Conservation (phyloP, 306 rosid genomes). For the Dicorynia guianensis region DNA sequence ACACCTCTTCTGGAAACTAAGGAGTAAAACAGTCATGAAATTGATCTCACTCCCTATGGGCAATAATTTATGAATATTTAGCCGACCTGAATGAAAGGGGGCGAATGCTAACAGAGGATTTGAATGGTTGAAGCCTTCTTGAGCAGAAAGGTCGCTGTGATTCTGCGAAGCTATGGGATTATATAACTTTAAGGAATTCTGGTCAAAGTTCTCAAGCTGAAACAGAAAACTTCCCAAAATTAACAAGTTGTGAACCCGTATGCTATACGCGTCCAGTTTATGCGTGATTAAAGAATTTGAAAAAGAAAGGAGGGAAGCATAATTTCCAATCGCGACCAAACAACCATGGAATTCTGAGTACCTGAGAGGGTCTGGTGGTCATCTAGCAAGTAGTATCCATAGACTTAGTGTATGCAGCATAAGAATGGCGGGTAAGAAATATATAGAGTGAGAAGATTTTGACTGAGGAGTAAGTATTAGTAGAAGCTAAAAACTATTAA, state of each 20-base stretch:
- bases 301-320: slow-evolving; percentile 3
- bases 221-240: slow-evolving; percentile 36
- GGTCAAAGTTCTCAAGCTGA: slow-evolving; percentile 68
- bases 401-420: neutral
- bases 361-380: slow-evolving; percentile 41
- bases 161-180: slow-evolving; percentile 52
- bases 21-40: slow-evolving; percentile 27
- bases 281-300: slow-evolving; percentile 6
- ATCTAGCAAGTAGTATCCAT: slow-evolving; percentile 25
- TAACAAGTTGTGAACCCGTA: slow-evolving; percentile 45
- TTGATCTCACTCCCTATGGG: neutral
- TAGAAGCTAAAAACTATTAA: slow-evolving; percentile 35
- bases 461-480: slow-evolving; percentile 42
- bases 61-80: slow-evolving; percentile 32
- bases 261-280: slow-evolving; percentile 38
- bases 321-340: slow-evolving; percentile 34
- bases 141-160: slow-evolving; percentile 29
- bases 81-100: slow-evolving; percentile 52
- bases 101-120: slow-evolving; percentile 36
- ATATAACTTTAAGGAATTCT: slow-evolving; percentile 49
- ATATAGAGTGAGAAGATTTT: slow-evolving; percentile 35
- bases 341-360: slow-evolving; percentile 32
- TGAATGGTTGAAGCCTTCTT: slow-evolving; percentile 35
- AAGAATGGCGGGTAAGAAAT: slow-evolving; percentile 10
- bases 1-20: slow-evolving; percentile 5